Evolutionary conservation across 345 rosid species (phyloP).

Genomic region (Eucalyptus cloeziana): DNA sequence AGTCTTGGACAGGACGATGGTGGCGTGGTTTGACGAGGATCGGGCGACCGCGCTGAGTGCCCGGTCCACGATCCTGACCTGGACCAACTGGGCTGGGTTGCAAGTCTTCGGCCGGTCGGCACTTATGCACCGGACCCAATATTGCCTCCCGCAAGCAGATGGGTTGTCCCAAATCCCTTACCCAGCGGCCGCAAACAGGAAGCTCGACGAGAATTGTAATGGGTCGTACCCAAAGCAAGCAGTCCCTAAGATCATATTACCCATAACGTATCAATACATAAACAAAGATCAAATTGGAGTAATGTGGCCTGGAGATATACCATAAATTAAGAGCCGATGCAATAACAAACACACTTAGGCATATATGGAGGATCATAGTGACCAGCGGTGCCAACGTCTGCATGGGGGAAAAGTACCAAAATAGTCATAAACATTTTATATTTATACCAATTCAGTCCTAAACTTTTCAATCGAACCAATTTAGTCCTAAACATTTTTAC

Average conservation of each 20-base stretch:
- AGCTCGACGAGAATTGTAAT: constrained; percentile 27
- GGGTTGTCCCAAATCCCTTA: constrained; percentile 65
- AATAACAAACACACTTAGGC: constrained; percentile 13
- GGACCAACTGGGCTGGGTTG: constrained; percentile 8
- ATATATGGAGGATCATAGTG: constrained; percentile 26
- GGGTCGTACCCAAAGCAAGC: constrained; percentile 32
- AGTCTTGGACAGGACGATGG: constrained; percentile 29
- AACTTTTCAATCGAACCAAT: no score
- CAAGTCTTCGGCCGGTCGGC: constrained; percentile 13
- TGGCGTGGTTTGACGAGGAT: constrained; percentile 16
- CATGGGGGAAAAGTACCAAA: no score
- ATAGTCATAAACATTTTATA: no score
- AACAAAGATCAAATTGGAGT: background rate
- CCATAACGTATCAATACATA: background rate
- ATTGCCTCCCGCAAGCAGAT: constrained; percentile 43
- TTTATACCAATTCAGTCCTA: no score
- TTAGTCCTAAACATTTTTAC: no score
- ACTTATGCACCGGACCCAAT: constrained; percentile 43
- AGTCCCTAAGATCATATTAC: constrained; percentile 12
- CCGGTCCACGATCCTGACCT: constrained; percentile 29
- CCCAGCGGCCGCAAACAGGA: constrained; percentile 40
- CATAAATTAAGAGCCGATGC: background rate
- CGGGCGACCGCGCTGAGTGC: constrained; percentile 17
- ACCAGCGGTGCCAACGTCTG: constrained; percentile 33
- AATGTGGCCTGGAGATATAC: background rate